phyloP scores from a whole-genome alignment of 2,329 filamentous ascomycete species.

The Colletotrichum liaoningense region DNA sequence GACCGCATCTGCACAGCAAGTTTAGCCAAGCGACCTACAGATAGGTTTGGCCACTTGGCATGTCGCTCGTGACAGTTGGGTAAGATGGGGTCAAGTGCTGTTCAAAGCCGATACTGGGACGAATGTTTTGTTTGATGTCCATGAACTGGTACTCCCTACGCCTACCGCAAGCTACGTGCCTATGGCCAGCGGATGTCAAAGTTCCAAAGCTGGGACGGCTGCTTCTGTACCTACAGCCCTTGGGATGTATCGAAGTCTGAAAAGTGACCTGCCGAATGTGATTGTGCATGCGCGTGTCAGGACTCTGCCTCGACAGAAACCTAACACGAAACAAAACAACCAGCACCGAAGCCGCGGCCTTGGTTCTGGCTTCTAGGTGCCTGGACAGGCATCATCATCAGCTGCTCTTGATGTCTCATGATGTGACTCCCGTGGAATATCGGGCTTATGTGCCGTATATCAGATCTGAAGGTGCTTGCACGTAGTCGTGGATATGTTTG shows the following conservation, averaged over 20 bases:
- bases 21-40: background rate
- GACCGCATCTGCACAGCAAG: slow-evolving; percentile 28
- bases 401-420: background rate
- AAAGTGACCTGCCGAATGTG: background rate
- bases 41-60: background rate
- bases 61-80: background rate
- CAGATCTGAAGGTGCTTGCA: background rate
- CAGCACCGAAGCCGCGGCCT: slow-evolving; percentile 21
- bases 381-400: background rate
- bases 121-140: background rate
- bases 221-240: background rate
- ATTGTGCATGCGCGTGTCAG: background rate
- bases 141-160: background rate
- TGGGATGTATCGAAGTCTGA: background rate
- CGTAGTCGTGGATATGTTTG: too few relatives aligned
- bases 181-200: slow-evolving; percentile 10
- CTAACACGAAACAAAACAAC: background rate
- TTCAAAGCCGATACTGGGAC: slow-evolving; percentile 13
- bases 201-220: background rate
- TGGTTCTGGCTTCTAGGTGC: slow-evolving; percentile 18
- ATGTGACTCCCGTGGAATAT: background rate
- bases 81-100: background rate
- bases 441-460: background rate
- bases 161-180: background rate
- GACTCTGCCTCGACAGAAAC: background rate